These are phyloP conservation scores for Styphnolobium japonicum DNA, from an alignment of 306 rosid species.

Conservation along the genomic window DNA sequence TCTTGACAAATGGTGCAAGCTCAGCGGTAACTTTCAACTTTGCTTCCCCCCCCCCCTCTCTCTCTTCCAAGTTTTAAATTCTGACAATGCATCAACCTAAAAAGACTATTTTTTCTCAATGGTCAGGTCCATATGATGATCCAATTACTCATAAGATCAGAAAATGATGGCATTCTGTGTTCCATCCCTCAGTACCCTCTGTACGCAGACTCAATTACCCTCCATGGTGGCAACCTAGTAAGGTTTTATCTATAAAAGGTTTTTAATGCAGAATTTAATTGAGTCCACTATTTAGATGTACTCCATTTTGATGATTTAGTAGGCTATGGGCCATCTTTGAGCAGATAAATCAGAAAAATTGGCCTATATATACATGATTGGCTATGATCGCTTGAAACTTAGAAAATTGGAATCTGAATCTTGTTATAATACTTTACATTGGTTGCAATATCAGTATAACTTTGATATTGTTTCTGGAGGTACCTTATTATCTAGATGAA, in stretches of 20 bases:
- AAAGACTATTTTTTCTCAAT: conserved; percentile 8
- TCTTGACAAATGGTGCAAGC: conserved; percentile 96
- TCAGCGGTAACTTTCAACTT: conserved; percentile 57
- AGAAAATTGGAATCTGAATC: not conserved
- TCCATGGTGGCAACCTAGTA: conserved; percentile 90
- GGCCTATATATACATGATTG: not conserved
- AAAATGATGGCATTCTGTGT: conserved; percentile 79
- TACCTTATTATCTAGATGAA: conserved; percentile 88
- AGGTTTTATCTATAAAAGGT: not conserved
- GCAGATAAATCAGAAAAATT: conserved; percentile 1
- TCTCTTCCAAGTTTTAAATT: not conserved
- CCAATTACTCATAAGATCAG: conserved; percentile 75
- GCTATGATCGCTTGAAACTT: not conserved
- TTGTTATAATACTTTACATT: not conserved
- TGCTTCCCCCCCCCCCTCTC: too few relatives aligned
- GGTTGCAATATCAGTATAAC: conserved; percentile 16
- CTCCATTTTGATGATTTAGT: not conserved
- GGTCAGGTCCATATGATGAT: conserved; percentile 86
- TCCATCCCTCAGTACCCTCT: conserved; percentile 95
- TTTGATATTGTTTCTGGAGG: conserved; percentile 42
- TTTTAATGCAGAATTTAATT: not conserved
- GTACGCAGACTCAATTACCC: conserved; percentile 90
- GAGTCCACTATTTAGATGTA: not conserved
- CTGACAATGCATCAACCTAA: not conserved
- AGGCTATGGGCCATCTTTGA: conserved; percentile 13